Evolutionary conservation across 805 yeast genomes (phyloP), one percentile per base, ranked within the genome.

Genomic region (Nakazawaea pomicola): DNA sequence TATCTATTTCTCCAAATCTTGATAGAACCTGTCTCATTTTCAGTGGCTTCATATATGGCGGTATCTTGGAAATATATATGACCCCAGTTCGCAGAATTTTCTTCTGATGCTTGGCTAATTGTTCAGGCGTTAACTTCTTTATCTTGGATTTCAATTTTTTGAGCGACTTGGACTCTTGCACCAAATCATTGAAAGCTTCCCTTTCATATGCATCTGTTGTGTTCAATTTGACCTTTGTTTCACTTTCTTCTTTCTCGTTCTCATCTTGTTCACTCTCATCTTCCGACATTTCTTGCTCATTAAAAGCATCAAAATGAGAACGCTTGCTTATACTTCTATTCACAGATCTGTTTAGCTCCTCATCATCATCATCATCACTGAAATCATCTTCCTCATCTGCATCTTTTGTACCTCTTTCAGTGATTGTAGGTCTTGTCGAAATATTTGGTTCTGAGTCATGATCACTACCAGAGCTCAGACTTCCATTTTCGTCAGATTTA

Each of bases 41-140:
- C 2, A 83, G 77, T 1, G 99, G 98, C 57, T 90, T 90, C 99
- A 93, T 93, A 57, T 84, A 93, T 19, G 99, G 99, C 0, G 99
- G 99, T 8, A 93, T 76, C 37, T 82, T 75, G 0, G 97, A 89
- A 3, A 93, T 61, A 52, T 93, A 93, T n/a, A 95, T 82, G 2
- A 93, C 96, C 4, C 99, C 99, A 0, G 96, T 81, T 51, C 75
- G 80, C 46, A 72, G 76, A 28, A 75, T 70, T 50, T 73, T 74
- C 49, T 72, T 72, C 46, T 74, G 70, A 46, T 74, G 75, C 55
- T 77, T 64, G 5, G 57, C 73, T n/a, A 79, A 58, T 47, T 76
- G 76, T 34, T 72, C 72, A 6, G 80, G 71, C 6, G 80, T 71
- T 24, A 82, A 63, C 48, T 68, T 73, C 49, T 80, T 78, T 29